A percentile compares a stretch with the other conserved stretches of the same genome.
These are phyloP conservation scores for Camelina laxa DNA, from an alignment of 345 rosid genomes.

Conservation along the genomic window DNA sequence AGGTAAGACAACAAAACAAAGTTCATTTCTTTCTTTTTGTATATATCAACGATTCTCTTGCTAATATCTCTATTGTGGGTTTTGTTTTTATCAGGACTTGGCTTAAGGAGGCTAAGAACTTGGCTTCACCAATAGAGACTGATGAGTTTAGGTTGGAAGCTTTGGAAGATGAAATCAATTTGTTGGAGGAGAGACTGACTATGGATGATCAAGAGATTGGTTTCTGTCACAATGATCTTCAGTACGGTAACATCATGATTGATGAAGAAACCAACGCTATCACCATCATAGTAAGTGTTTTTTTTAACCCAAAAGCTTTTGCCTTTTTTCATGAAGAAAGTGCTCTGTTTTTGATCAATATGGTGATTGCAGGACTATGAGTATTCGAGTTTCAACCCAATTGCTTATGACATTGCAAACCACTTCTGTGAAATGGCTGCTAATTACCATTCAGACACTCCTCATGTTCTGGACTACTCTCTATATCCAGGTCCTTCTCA, in stretches of 20 bases:
- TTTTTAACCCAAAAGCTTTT: background rate
- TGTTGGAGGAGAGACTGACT: conserved; percentile 61
- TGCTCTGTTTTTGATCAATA: conserved; percentile 13
- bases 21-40: background rate
- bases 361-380: conserved; percentile 73
- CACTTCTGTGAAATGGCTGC: conserved; percentile 98
- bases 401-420: conserved; percentile 91
- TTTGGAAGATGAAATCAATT: conserved; percentile 61
- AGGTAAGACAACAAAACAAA: conserved; percentile 48
- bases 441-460: conserved; percentile 85
- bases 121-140: conserved; percentile 55
- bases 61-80: background rate
- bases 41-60: background rate
- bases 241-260: conserved; percentile 96
- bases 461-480: conserved; percentile 76
- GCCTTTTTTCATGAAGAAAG: conserved; percentile 8
- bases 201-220: conserved; percentile 59
- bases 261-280: conserved; percentile 79
- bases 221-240: conserved; percentile 97
- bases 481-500: conserved; percentile 68
- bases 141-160: conserved; percentile 59
- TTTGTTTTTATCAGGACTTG: conserved; percentile 51
- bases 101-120: conserved; percentile 61
- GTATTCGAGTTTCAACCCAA: conserved; percentile 85
- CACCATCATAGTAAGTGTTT: conserved; percentile 80